These are phyloP conservation scores for Mycena kentingensis DNA, from an alignment of 768 basidiomycete species.

Conservation along the genomic window DNA sequence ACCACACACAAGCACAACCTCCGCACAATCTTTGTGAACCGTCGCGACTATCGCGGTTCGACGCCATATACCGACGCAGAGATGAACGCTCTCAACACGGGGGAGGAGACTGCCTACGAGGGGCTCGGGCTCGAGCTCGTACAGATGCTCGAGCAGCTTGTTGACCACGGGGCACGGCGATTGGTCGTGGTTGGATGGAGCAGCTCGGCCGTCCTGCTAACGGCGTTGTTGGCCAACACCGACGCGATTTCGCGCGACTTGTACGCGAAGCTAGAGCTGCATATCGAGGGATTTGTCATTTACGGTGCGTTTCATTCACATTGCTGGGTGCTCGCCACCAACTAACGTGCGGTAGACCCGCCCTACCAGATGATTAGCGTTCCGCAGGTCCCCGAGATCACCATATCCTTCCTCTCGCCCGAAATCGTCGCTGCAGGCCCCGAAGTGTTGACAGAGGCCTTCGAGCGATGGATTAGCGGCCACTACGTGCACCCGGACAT, in stretches of 20 bases:
- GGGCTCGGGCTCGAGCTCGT: not conserved
- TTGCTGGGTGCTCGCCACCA: too few relatives aligned
- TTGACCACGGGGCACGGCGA: slow-evolving; percentile 1
- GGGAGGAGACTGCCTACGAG: not conserved
- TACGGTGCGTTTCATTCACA: slow-evolving; percentile 5
- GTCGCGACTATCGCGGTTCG: not conserved
- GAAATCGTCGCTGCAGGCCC: too few relatives aligned
- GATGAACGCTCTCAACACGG: not conserved
- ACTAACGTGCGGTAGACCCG: too few relatives aligned
- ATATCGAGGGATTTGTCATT: slow-evolving; percentile 1
- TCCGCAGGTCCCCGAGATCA: too few relatives aligned
- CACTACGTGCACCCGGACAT: too few relatives aligned
- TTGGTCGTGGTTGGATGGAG: slow-evolving; percentile 7
- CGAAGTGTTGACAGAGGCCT: too few relatives aligned
- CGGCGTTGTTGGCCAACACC: not conserved
- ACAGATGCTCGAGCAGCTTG: not conserved
- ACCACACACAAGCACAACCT: too few relatives aligned
- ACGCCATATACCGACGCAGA: not conserved
- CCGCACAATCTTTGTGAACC: not conserved
- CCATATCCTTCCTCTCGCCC: too few relatives aligned
- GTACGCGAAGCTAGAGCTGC: slow-evolving; percentile 4
- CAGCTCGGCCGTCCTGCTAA: not conserved
- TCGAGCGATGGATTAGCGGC: too few relatives aligned
- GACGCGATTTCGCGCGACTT: not conserved
- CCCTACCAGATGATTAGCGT: too few relatives aligned